Conservation (phyloP, 179 eudicot genomes). For the Sideroxylon spinosum region DNA sequence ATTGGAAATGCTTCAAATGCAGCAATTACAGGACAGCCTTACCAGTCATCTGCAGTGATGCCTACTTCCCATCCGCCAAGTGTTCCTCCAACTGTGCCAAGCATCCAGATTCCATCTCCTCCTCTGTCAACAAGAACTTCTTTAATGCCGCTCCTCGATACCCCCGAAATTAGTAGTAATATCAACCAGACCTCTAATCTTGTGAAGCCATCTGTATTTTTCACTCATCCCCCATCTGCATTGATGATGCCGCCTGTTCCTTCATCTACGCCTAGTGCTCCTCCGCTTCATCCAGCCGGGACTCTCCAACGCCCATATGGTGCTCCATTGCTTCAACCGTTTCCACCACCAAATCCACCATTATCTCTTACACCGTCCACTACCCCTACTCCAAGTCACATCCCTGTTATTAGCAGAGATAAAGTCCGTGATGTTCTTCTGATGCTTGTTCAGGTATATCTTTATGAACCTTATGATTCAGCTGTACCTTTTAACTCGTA, state of each 20-base stretch:
- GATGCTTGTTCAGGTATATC: slow-evolving; percentile 58
- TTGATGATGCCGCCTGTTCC: slow-evolving; percentile 35
- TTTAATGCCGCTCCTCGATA: slow-evolving; percentile 40
- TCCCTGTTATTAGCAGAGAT: slow-evolving; percentile 52
- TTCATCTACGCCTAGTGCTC: slow-evolving; percentile 42
- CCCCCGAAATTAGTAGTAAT: slow-evolving; percentile 35
- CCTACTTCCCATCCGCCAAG: slow-evolving; percentile 37
- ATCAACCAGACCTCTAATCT: slow-evolving; percentile 44
- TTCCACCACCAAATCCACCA: slow-evolving; percentile 75
- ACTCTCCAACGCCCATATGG: slow-evolving; percentile 55
- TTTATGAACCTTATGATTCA: slow-evolving; percentile 1
- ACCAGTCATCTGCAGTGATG: slow-evolving; percentile 31
- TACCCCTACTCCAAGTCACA: slow-evolving; percentile 31
- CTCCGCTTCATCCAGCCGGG: slow-evolving; percentile 46
- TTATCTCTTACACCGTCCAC: slow-evolving; percentile 56
- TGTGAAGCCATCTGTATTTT: slow-evolving; percentile 72
- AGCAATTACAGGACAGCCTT: slow-evolving; percentile 34
- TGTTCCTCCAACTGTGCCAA: slow-evolving; percentile 34
- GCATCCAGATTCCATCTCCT: slow-evolving; percentile 39
- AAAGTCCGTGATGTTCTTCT: slow-evolving; percentile 66
- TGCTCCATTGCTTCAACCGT: slow-evolving; percentile 67
- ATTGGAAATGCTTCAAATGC: slow-evolving; percentile 44
- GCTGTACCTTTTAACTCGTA: background rate
- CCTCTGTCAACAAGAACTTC: slow-evolving; percentile 39
- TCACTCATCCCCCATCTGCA: slow-evolving; percentile 44